Percentiles rank a stretch among this genome's conserved stretches.
These are phyloP conservation scores for Teratosphaeriaceae sp. DNA, from an alignment of 2,329 filamentous ascomycete species.

Conservation along the genomic window DNA sequence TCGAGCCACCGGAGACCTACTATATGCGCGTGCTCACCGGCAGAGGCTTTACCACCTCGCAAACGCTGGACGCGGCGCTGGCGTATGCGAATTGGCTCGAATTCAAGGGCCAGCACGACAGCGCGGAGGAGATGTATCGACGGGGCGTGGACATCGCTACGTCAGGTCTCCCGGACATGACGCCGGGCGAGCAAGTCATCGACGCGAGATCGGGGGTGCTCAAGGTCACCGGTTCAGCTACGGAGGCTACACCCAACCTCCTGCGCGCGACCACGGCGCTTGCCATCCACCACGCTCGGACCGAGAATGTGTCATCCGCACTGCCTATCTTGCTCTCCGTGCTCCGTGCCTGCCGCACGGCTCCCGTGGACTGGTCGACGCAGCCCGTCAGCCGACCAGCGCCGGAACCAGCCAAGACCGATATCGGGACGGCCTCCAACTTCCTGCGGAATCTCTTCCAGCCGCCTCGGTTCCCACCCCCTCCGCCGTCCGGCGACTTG, in stretches of 20 bases:
- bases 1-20: slow-evolving; percentile 63
- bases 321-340: slow-evolving; percentile 82
- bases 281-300: slow-evolving; percentile 68
- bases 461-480: slow-evolving; percentile 54
- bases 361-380: slow-evolving; percentile 36
- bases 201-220: slow-evolving; percentile 56
- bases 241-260: slow-evolving; percentile 60
- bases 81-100: slow-evolving; percentile 81
- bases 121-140: slow-evolving; percentile 64
- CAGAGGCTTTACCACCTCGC: slow-evolving; percentile 66
- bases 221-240: slow-evolving; percentile 41
- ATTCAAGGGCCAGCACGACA: slow-evolving; percentile 61
- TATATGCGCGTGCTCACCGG: slow-evolving; percentile 80
- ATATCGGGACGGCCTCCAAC: slow-evolving; percentile 18
- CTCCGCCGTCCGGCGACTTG: slow-evolving; percentile 62
- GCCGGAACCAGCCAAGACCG: slow-evolving; percentile 19
- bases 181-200: slow-evolving; percentile 39
- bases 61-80: slow-evolving; percentile 74
- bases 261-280: slow-evolving; percentile 69
- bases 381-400: slow-evolving; percentile 17
- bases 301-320: slow-evolving; percentile 59
- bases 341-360: slow-evolving; percentile 64
- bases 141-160: slow-evolving; percentile 72
- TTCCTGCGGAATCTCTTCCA: slow-evolving; percentile 31
- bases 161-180: slow-evolving; percentile 38